These are phyloP conservation scores for Phytophthora hybrid DNA, from an alignment of 352 stramenopile species.

Conservation along the genomic window DNA sequence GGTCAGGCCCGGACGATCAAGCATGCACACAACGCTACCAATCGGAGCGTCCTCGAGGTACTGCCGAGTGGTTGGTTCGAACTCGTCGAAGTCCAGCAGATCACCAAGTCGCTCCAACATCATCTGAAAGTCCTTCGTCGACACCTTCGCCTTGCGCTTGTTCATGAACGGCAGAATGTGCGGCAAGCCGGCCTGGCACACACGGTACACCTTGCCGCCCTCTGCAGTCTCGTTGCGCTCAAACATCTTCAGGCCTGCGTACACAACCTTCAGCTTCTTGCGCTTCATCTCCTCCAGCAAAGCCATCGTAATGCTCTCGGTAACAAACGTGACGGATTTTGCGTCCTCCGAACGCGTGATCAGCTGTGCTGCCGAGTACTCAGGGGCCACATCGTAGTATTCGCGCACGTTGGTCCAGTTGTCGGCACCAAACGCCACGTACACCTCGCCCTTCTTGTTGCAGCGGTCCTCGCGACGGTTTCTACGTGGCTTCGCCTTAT, in stretches of 20 bases:
- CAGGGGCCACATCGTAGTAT: slow-evolving; percentile 77
- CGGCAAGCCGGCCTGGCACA: slow-evolving; percentile 89
- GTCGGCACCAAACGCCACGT: slow-evolving; percentile 69
- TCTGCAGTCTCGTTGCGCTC: slow-evolving; percentile 85
- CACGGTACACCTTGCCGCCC: slow-evolving; percentile 82
- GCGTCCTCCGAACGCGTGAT: slow-evolving; percentile 90
- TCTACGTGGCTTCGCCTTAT: slow-evolving; percentile 38
- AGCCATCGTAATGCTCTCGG: slow-evolving; percentile 83
- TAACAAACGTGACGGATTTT: slow-evolving; percentile 89
- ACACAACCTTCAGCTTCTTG: slow-evolving; percentile 91
- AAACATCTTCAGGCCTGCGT: slow-evolving; percentile 94
- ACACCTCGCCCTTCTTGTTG: slow-evolving; percentile 74
- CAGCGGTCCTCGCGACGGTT: slow-evolving; percentile 62
- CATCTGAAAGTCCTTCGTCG: slow-evolving; percentile 83
- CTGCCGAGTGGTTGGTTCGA: slow-evolving; percentile 57
- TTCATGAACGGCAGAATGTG: slow-evolving; percentile 89
- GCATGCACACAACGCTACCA: slow-evolving; percentile 83
- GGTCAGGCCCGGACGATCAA: slow-evolving; percentile 66
- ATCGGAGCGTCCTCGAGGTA: slow-evolving; percentile 67
- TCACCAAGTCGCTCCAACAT: slow-evolving; percentile 85
- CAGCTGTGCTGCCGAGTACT: slow-evolving; percentile 81
- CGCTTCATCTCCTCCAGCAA: slow-evolving; percentile 87
- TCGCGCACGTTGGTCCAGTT: slow-evolving; percentile 72
- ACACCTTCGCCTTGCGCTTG: slow-evolving; percentile 72
- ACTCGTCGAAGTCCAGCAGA: slow-evolving; percentile 86